Conservation (phyloP, 331 rosid species). For the Malus hybrid region DNA sequence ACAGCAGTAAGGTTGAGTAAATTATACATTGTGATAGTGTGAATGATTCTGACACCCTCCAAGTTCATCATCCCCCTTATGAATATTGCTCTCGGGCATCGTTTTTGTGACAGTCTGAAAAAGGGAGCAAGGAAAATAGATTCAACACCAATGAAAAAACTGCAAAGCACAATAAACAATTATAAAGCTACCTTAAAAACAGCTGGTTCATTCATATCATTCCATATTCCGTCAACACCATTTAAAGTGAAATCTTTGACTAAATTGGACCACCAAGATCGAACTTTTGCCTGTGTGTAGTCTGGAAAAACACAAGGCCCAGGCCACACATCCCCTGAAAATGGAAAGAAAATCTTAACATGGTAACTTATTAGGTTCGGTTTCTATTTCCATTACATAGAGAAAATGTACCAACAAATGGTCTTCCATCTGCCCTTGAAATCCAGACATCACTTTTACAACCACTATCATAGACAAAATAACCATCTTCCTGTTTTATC, state of each 20-base stretch:
- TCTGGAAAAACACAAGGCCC: conserved; percentile 96
- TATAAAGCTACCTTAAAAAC: conserved; percentile 55
- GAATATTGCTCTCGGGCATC: conserved; percentile 86
- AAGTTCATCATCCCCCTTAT: conserved; percentile 80
- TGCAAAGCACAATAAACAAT: background rate
- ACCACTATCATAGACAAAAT: conserved; percentile 72
- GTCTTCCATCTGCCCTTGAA: conserved; percentile 60
- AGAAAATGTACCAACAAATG: conserved; percentile 50
- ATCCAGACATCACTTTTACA: conserved; percentile 69
- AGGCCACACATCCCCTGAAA: conserved; percentile 82
- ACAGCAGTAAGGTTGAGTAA: conserved; percentile 17
- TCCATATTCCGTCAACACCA: conserved; percentile 98
- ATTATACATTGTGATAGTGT: conserved; percentile 77
- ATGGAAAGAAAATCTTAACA: conserved; percentile 19
- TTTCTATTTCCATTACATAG: background rate
- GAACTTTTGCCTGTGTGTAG: conserved; percentile 70
- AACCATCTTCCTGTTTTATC: conserved; percentile 74
- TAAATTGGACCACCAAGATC: conserved; percentile 84
- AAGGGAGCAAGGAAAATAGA: background rate
- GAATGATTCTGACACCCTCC: conserved; percentile 87
- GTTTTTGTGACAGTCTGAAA: conserved; percentile 72
- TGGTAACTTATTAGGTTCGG: background rate
- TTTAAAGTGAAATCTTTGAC: conserved; percentile 69
- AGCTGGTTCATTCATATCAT: conserved; percentile 96
- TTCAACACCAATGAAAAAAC: background rate